Conservation (phyloP, 768 basidiomycete species). For the Rhizopogon roseolus region DNA sequence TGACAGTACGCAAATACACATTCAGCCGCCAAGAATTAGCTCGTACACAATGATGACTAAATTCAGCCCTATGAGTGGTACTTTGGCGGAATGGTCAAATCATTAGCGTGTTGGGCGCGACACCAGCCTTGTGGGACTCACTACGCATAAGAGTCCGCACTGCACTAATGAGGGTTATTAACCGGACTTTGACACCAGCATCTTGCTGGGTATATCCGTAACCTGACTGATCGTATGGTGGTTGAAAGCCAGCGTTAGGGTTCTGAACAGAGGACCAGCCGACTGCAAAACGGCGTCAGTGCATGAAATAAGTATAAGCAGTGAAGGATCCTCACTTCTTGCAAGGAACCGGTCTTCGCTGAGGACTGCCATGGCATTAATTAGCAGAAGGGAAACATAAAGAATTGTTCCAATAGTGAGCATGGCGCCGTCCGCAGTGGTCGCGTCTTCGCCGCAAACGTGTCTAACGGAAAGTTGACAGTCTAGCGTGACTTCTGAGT, state of each 20-base stretch:
- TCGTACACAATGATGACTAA: slow-evolving; percentile 85
- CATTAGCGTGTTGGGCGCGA: slow-evolving; percentile 8
- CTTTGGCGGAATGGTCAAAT: slow-evolving; percentile 36
- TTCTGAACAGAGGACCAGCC: slow-evolving; percentile 80
- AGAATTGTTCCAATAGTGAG: slow-evolving; percentile 67
- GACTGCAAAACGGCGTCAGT: slow-evolving; percentile 44
- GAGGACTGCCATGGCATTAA: slow-evolving; percentile 93
- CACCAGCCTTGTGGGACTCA: slow-evolving; percentile 40
- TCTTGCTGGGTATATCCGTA: slow-evolving; percentile 52
- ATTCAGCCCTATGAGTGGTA: slow-evolving; percentile 89
- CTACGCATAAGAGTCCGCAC: slow-evolving; percentile 97
- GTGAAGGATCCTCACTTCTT: slow-evolving; percentile 55
- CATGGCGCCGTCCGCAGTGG: slow-evolving; percentile 32
- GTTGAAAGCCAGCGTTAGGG: slow-evolving; percentile 53
- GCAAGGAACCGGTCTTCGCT: slow-evolving; percentile 96
- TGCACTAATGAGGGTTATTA: slow-evolving; percentile 91
- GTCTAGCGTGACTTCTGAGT: slow-evolving; percentile 9
- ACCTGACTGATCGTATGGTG: slow-evolving; percentile 62
- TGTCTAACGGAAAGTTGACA: slow-evolving; percentile 19
- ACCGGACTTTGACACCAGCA: slow-evolving; percentile 72
- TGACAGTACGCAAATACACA: slow-evolving; percentile 9
- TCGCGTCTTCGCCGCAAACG: slow-evolving; percentile 9
- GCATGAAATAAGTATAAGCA: neutral
- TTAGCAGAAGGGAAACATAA: slow-evolving; percentile 81
- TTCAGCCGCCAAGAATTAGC: slow-evolving; percentile 57